Base-by-base conservation (phyloP, 805 yeast species). In the Wickerhamiella dianesei region DNA sequence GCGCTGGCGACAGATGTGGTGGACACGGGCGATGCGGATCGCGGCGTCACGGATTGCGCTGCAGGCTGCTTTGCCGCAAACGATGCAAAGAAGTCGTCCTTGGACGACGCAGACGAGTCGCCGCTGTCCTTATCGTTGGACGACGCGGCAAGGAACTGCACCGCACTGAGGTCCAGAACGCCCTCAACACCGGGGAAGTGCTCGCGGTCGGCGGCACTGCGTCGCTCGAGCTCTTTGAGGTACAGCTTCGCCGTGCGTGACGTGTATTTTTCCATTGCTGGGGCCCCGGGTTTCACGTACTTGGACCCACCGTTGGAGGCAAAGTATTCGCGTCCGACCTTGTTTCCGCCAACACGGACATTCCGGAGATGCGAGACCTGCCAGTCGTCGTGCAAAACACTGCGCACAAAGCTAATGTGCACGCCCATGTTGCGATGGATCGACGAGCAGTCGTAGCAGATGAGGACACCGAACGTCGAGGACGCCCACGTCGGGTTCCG, bases 401-500 rank as follows among this genome's bases (percentile, higher is more conserved):
- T 85, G 63, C 87, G 85, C 49, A 92, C 97, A 69, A 92, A 92
- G 36, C 96, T 77, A 58, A 92, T 80, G 64, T 92, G 98, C 36
- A 88, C 96, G 50, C 98, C 98, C 67, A 92, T 66, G 64, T 87
- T 87, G 65, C 98, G 77, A 69, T 92, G 98, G 45, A 82, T 86
- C 3, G 97, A 88, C 46, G 95, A 83, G 65, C 98, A 92, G 64
- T 92, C 95, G 50, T 88, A 73, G 69, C 98, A 92, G 49, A 92
- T 68, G 62, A 88, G 75, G 45, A 88, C 83, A 47, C 96, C 98
- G 65, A 85, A 89, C 13, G 97, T 95, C 47, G 89, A 87, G 13
- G 97, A 89, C 3, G 98, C 85, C 98, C 98, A 92, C 0, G 97
- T 86, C 35, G 98, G 97, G 63, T 88, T 88, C 61, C 83, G 86